Conservation (phyloP, 768 basidiomycete genomes). For the Arthromyces matolae region DNA sequence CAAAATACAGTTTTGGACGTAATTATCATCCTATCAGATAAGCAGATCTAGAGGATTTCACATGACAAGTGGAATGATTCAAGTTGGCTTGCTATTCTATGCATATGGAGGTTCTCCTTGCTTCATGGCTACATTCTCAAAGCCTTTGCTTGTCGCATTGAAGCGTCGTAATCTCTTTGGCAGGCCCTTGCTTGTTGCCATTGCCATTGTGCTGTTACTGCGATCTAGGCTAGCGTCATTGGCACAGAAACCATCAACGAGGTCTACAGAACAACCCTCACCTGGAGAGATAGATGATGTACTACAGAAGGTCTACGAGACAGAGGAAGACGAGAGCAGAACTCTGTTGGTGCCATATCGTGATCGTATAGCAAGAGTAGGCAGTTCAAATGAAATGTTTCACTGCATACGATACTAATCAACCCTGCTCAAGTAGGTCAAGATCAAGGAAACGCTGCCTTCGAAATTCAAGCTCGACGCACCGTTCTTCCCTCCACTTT, state of each 20-base stretch:
- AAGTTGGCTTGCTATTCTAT: no score
- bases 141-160: slow-evolving; percentile 11
- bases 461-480: slow-evolving; percentile 50
- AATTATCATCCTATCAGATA: no score
- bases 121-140: slow-evolving; percentile 17
- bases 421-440: slow-evolving; percentile 35
- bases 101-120: no score
- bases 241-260: slow-evolving; percentile 27
- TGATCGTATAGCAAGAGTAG: slow-evolving; percentile 59
- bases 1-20: no score
- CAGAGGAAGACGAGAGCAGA: slow-evolving; percentile 54
- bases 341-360: slow-evolving; percentile 66
- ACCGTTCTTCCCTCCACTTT: slow-evolving; percentile 58
- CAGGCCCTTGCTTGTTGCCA: slow-evolving; percentile 36
- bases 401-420: background rate
- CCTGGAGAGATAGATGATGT: slow-evolving; percentile 43
- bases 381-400: slow-evolving; percentile 11
- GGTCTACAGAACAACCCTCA: slow-evolving; percentile 26
- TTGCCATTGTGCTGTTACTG: slow-evolving; percentile 47
- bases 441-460: slow-evolving; percentile 44
- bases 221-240: slow-evolving; percentile 40
- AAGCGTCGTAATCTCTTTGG: slow-evolving; percentile 11
- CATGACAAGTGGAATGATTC: no score
- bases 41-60: no score
- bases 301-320: slow-evolving; percentile 60